Conservation (phyloP, 371 early-diverging fungal species). For the Rhizopus microsporus region DNA sequence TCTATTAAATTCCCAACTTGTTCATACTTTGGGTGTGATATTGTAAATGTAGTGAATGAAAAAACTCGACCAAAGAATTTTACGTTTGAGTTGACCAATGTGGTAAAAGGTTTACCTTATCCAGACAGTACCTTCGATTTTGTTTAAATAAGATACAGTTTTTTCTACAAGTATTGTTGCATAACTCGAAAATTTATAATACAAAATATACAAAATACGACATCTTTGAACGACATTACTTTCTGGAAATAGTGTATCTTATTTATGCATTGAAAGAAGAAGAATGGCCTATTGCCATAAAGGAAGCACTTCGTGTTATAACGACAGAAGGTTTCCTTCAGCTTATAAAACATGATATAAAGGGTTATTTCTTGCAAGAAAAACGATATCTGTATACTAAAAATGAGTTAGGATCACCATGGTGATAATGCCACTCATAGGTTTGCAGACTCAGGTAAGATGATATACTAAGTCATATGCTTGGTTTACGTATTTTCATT, state of each 20-base stretch:
- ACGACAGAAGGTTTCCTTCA: conserved; percentile 54
- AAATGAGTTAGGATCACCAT: too few relatives aligned
- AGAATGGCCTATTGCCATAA: conserved; percentile 31
- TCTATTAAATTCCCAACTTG: conserved; percentile 35
- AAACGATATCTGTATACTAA: too few relatives aligned
- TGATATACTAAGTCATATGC: neutral
- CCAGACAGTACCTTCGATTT: conserved; percentile 30
- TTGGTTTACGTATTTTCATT: neutral
- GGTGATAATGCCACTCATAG: too few relatives aligned
- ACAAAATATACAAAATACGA: too few relatives aligned
- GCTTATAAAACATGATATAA: conserved; percentile 25
- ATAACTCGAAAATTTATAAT: too few relatives aligned
- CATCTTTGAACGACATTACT: too few relatives aligned
- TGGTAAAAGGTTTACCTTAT: conserved; percentile 19
- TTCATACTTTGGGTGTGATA: conserved; percentile 31
- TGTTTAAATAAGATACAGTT: conserved; percentile 46
- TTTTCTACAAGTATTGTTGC: too few relatives aligned
- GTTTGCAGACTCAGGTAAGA: too few relatives aligned
- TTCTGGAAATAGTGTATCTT: too few relatives aligned
- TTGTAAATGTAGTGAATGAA: conserved; percentile 13
- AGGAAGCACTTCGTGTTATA: conserved; percentile 45
- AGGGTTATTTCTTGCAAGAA: neutral
- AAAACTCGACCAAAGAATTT: conserved; percentile 14
- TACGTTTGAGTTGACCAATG: conserved; percentile 24
- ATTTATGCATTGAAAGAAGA: conserved; percentile 39